These are phyloP conservation scores for Brassica napus DNA, from an alignment of 345 rosid genomes.

Conservation along the genomic window Da-Ae NC_063452.1:24087501-24088000, in stretches of 20 bases:
- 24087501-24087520: too few species aligned
- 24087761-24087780: constrained; percentile 87
- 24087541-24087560: too few species aligned
- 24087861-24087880: constrained; percentile 67
- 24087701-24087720: constrained; percentile 36
- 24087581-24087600: neutral
- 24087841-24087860: neutral
- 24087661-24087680: constrained; percentile 79
- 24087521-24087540: too few species aligned
- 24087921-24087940: constrained; percentile 71
- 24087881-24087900: constrained; percentile 87
- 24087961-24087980: constrained; percentile 81
- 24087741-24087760: constrained; percentile 79
- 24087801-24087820: constrained; percentile 22
- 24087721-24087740: constrained; percentile 81
- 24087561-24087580: too few species aligned
- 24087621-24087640: constrained; percentile 5
- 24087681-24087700: constrained; percentile 62
- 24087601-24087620: neutral
- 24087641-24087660: constrained; percentile 63
- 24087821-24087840: neutral
- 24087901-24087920: constrained; percentile 74
- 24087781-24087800: constrained; percentile 43
- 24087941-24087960: constrained; percentile 69
- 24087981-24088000: constrained; percentile 65